phyloP scores from a whole-genome alignment of 2,329 filamentous ascomycete genomes.

The Sphaceloma murrayae region DNA sequence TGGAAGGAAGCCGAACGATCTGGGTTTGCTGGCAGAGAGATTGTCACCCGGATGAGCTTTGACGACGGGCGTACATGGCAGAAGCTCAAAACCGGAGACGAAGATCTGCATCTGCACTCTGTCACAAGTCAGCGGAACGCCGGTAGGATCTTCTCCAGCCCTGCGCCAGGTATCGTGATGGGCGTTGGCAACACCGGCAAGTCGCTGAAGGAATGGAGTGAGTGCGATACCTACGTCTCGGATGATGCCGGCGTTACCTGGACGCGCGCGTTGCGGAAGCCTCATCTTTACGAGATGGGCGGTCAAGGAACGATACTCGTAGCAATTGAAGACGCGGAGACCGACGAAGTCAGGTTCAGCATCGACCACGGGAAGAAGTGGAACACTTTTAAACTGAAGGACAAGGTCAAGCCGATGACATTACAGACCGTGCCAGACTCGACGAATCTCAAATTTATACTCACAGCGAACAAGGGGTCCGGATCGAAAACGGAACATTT shows the following conservation, averaged over 20 bases:
- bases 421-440: slow-evolving; percentile 88
- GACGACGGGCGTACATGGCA: slow-evolving; percentile 88
- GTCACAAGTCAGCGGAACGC: slow-evolving; percentile 75
- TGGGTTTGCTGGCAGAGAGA: slow-evolving; percentile 47
- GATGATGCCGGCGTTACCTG: slow-evolving; percentile 84
- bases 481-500: slow-evolving; percentile 43
- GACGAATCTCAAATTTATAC: slow-evolving; percentile 80
- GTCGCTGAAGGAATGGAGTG: slow-evolving; percentile 56
- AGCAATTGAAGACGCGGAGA: slow-evolving; percentile 62
- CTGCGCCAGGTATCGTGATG: slow-evolving; percentile 87
- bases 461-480: slow-evolving; percentile 54
- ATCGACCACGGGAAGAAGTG: slow-evolving; percentile 82
- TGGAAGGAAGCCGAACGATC: slow-evolving; percentile 60
- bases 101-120: slow-evolving; percentile 74
- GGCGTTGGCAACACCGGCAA: slow-evolving; percentile 84
- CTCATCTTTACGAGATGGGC: slow-evolving; percentile 93
- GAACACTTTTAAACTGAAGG: slow-evolving; percentile 59
- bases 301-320: slow-evolving; percentile 84
- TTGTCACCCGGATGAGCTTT: slow-evolving; percentile 80
- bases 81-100: slow-evolving; percentile 52
- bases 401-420: slow-evolving; percentile 59
- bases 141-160: slow-evolving; percentile 84
- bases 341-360: slow-evolving; percentile 63
- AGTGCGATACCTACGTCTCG: slow-evolving; percentile 78
- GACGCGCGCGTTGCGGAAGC: slow-evolving; percentile 62